Evolutionary conservation across 2,329 filamentous ascomycete genomes (phyloP).

Genomic region (Epichloe festucae): DNA sequence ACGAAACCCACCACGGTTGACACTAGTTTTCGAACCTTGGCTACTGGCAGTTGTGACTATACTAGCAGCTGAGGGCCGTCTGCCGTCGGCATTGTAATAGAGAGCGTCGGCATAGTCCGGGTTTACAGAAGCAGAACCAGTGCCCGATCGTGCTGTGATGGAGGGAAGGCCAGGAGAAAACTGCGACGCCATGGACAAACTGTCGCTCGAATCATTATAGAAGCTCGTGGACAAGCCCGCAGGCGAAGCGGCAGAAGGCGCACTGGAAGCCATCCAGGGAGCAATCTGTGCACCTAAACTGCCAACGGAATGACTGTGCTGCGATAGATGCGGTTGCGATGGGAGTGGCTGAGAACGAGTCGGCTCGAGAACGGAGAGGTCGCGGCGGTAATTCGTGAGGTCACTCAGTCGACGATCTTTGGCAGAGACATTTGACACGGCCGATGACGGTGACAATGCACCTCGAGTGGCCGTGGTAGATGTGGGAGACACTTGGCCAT

Average conservation of each 20-base stretch:
- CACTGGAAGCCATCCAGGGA: conserved; percentile 43
- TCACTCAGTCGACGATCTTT: conserved; percentile 45
- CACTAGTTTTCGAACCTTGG: conserved; percentile 63
- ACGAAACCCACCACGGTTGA: conserved; percentile 59
- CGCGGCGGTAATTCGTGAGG: conserved; percentile 58
- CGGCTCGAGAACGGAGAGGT: conserved; percentile 55
- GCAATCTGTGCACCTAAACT: conserved; percentile 38
- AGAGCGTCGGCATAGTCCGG: conserved; percentile 49
- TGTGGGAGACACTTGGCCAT: conserved; percentile 38
- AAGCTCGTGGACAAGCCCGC: conserved; percentile 43
- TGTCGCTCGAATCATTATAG: conserved; percentile 65
- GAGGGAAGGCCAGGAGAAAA: conserved; percentile 60
- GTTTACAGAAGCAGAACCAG: conserved; percentile 4
- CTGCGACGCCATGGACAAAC: conserved; percentile 47
- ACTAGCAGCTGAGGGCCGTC: conserved; percentile 79
- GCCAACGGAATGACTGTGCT: conserved; percentile 31
- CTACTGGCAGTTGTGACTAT: conserved; percentile 69
- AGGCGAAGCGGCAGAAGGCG: conserved; percentile 20
- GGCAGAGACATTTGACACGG: conserved; percentile 27
- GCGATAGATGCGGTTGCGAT: conserved; percentile 43
- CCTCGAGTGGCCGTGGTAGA: conserved; percentile 30
- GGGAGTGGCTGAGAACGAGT: conserved; percentile 35
- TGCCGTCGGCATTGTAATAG: conserved; percentile 51
- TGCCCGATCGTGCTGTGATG: conserved; percentile 15
- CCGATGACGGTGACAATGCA: conserved; percentile 33